Percentiles rank a stretch among this genome's conserved stretches.
phyloP scores from a whole-genome alignment of 2,329 filamentous ascomycete species.

The Thielaviopsis populi region DNA sequence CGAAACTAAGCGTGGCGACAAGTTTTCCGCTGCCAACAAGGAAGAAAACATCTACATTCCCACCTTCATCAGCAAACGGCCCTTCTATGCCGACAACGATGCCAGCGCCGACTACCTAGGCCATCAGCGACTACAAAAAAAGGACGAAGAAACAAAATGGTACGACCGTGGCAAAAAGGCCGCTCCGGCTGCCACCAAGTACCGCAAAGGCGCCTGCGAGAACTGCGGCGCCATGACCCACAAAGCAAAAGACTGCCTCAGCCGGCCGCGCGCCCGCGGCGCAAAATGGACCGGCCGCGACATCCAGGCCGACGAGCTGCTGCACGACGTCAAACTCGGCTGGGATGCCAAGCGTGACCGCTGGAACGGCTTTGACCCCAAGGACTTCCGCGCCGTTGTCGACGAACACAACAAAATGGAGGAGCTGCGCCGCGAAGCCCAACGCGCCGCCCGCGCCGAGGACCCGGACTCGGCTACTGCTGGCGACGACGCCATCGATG shows the following conservation, averaged over 20 bases:
- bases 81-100: constrained; percentile 74
- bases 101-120: constrained; percentile 79
- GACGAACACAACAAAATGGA: constrained; percentile 82
- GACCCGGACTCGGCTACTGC: constrained; percentile 36
- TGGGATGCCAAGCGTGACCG: constrained; percentile 97
- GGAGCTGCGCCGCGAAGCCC: constrained; percentile 46
- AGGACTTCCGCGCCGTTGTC: constrained; percentile 73
- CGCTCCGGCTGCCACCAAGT: constrained; percentile 85
- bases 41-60: constrained; percentile 98
- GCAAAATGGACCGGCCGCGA: constrained; percentile 86
- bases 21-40: constrained; percentile 39
- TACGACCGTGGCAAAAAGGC: constrained; percentile 78
- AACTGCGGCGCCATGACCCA: constrained; percentile 97
- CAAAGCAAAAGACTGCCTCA: constrained; percentile 86
- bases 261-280: constrained; percentile 72
- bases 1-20: constrained; percentile 5
- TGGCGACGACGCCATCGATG: constrained; percentile 25
- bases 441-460: constrained; percentile 34
- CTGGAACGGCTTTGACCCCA: constrained; percentile 94
- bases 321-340: constrained; percentile 73
- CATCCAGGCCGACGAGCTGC: constrained; percentile 79
- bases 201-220: constrained; percentile 93
- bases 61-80: constrained; percentile 92
- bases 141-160: constrained; percentile 43
- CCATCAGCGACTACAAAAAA: constrained; percentile 75